These are phyloP conservation scores for Eragrostis nindensis DNA, from an alignment of 176 grass and related monocot genomes.

Conservation along the genomic window DNA sequence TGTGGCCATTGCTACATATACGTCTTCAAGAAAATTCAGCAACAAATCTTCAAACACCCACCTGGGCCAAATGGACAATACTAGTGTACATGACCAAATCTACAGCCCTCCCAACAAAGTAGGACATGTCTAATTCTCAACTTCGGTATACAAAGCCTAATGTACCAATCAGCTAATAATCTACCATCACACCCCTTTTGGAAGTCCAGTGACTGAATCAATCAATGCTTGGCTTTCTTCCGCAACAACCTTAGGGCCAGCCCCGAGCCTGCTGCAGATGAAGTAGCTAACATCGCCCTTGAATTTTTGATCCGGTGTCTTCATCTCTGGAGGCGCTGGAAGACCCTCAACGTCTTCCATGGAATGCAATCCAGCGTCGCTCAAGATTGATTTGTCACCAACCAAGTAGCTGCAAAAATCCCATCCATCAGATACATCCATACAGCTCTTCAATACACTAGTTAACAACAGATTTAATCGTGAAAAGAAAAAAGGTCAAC, in stretches of 20 bases:
- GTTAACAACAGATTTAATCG: not conserved
- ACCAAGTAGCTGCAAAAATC: constrained; percentile 68
- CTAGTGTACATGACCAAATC: constrained; percentile 3
- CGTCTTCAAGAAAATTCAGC: too few relatives aligned
- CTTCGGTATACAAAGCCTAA: not conserved
- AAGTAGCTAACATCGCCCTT: constrained; percentile 53
- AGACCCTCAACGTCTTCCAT: constrained; percentile 69
- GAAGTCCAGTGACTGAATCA: constrained; percentile 46
- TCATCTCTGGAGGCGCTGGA: constrained; percentile 60
- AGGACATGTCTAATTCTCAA: not conserved
- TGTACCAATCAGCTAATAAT: not conserved
- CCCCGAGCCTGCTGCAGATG: constrained; percentile 55
- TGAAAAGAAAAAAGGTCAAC: not conserved
- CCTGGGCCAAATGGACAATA: not conserved
- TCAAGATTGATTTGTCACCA: constrained; percentile 87
- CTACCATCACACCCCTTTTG: constrained; percentile 43
- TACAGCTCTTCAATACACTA: not conserved
- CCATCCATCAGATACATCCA: constrained; percentile 24
- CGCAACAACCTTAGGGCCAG: constrained; percentile 42
- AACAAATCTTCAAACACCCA: too few relatives aligned
- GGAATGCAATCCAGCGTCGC: constrained; percentile 65
- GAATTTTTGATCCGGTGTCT: constrained; percentile 50
- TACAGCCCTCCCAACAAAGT: not conserved
- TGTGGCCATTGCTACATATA: too few relatives aligned
- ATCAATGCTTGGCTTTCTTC: constrained; percentile 45